Base-by-base conservation (phyloP, 768 basidiomycete species). In the Leccinum fibrillosum region DNA sequence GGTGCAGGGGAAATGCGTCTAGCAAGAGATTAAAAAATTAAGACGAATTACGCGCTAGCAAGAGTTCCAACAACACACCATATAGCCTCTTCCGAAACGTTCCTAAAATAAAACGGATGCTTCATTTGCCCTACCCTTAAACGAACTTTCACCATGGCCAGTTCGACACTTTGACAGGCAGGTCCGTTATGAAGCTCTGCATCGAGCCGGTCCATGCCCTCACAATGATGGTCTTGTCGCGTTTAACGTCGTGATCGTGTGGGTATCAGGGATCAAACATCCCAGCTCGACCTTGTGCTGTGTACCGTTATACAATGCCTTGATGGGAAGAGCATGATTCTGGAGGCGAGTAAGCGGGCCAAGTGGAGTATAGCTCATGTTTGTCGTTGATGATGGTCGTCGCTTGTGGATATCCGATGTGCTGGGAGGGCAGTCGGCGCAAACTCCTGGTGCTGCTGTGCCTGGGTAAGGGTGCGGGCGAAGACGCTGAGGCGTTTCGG, bases 331-430 rank as follows among this genome's bases (percentile, higher is more conserved):
- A 79, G n/a, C 90, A 87, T 34, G 79, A 80, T 65, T 93, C 90
- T 11, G 82, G 82, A 67, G 92, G 89, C 52, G 82, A 83, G 68
- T 93, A 96, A 32, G 95, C 82, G 2, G 94, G 94, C 94, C 94
- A 97, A 1, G 91, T 88, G 4, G 93, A 89, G 67, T 96, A 94
- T 7, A 95, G 77, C 63, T 96, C 94, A 68, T 96, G 94, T 72
- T 96, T 97, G 78, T 92, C 90, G 65, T 96, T 91, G 61, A 86
- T 83, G 48, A 97, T 87, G 13, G 81, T 76, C 34, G 89, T 83
- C 19, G 83, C 78, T 12, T 86, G 82, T n/a, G 86, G 28, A 83
- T 30, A 84, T 74, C 44, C 28, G 28, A 30, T 30, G 28, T 30
- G 28, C 28, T 30, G 28, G 28, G 28, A 30, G 9, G 28, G 90